These are phyloP conservation scores for Coemansia furcata DNA, from an alignment of 192 early-diverging fungal genomes.

Conservation along the genomic window DNA sequence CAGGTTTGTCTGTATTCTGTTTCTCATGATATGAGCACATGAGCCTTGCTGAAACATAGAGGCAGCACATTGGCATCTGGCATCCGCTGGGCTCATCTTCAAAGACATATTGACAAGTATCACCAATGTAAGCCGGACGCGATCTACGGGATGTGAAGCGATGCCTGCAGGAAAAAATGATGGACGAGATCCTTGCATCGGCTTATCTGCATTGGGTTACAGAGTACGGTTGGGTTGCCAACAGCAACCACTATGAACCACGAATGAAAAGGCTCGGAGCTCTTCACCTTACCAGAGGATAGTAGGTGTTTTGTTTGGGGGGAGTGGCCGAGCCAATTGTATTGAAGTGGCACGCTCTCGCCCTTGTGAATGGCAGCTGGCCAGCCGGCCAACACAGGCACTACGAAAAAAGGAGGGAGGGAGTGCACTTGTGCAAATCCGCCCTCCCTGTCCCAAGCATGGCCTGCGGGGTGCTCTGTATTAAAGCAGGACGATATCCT, in stretches of 20 bases:
- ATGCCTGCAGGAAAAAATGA: neutral
- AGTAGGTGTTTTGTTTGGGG: neutral
- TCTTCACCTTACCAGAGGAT: neutral
- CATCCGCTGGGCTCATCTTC: neutral
- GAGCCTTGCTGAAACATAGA: neutral
- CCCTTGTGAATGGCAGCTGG: conserved; percentile 4
- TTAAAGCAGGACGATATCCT: neutral
- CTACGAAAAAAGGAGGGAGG: neutral
- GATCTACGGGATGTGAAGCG: neutral
- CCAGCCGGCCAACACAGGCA: neutral
- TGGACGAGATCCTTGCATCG: neutral
- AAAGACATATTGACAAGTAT: neutral
- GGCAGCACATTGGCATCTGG: neutral
- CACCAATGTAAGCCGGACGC: neutral
- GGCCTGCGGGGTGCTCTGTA: conserved; percentile 1
- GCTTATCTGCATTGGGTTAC: neutral
- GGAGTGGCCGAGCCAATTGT: neutral
- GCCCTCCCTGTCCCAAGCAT: neutral
- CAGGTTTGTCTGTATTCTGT: neutral
- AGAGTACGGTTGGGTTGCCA: neutral
- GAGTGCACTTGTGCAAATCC: neutral
- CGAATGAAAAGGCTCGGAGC: neutral
- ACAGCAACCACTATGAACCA: neutral
- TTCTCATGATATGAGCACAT: neutral
- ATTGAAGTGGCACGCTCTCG: neutral